Evolutionary conservation across 2,329 filamentous ascomycete species (phyloP).

Genomic region (Penicillium polonicum): DNA sequence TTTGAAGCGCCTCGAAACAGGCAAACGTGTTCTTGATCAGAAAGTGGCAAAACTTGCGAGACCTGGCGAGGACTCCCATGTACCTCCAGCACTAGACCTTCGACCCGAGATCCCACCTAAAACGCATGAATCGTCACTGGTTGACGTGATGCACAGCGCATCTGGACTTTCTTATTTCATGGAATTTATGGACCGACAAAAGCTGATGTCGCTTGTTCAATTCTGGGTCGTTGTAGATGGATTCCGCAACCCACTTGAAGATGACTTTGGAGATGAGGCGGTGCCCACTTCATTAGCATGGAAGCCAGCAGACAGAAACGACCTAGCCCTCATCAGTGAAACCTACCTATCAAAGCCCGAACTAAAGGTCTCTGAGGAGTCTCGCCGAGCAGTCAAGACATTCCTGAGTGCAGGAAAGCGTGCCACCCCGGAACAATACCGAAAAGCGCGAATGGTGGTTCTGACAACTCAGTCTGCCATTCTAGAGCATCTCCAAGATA

Average conservation of each 20-base stretch:
- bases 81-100: slow-evolving; percentile 29
- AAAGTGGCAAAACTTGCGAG: slow-evolving; percentile 78
- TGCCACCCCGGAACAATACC: slow-evolving; percentile 79
- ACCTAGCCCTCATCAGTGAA: slow-evolving; percentile 88
- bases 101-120: slow-evolving; percentile 52
- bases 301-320: slow-evolving; percentile 79
- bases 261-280: slow-evolving; percentile 71
- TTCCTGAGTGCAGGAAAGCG: slow-evolving; percentile 77
- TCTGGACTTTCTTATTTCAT: slow-evolving; percentile 96
- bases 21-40: slow-evolving; percentile 83
- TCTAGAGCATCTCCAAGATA: slow-evolving; percentile 78
- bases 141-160: slow-evolving; percentile 84
- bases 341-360: slow-evolving; percentile 82
- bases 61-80: slow-evolving; percentile 53
- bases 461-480: slow-evolving; percentile 78
- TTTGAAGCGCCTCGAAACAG: slow-evolving; percentile 84
- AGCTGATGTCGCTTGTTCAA: slow-evolving; percentile 83
- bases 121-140: slow-evolving; percentile 72
- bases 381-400: slow-evolving; percentile 66
- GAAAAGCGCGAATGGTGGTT: slow-evolving; percentile 76
- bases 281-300: slow-evolving; percentile 65
- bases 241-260: slow-evolving; percentile 89
- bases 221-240: slow-evolving; percentile 99
- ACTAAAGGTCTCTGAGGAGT: slow-evolving; percentile 70
- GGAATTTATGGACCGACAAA: slow-evolving; percentile 97